phyloP scores from a whole-genome alignment of 352 stramenopile species.

The Stramenopiles sp. region DNA sequence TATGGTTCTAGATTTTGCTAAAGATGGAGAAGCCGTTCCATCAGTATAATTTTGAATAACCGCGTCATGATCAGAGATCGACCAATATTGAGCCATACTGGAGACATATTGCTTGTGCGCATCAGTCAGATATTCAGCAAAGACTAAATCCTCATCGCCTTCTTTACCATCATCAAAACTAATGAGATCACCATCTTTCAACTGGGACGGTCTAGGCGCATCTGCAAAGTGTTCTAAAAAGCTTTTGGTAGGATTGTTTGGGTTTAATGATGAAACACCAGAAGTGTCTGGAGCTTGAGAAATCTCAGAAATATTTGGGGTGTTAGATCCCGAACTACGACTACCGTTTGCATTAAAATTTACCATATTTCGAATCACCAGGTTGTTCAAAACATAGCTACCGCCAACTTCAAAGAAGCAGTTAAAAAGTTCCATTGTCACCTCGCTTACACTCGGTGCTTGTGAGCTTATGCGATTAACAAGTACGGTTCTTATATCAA shows the following conservation, averaged over 20 bases:
- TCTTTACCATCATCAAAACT: background rate
- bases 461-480: background rate
- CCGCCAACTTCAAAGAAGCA: background rate
- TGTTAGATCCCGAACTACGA: too few species aligned
- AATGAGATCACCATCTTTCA: background rate
- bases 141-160: background rate
- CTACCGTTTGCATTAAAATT: too few species aligned
- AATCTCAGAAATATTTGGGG: too few species aligned
- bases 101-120: background rate
- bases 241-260: background rate
- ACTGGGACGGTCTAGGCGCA: background rate
- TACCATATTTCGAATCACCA: background rate
- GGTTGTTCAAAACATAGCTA: background rate
- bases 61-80: background rate
- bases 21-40: background rate
- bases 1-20: background rate
- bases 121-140: background rate
- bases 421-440: background rate
- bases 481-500: background rate
- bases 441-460: background rate
- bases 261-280: background rate
- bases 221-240: background rate
- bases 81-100: background rate
- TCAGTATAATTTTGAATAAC: background rate
- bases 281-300: too few species aligned